Conservation (phyloP, 768 basidiomycete species). For the Trametes punicea region DNA sequence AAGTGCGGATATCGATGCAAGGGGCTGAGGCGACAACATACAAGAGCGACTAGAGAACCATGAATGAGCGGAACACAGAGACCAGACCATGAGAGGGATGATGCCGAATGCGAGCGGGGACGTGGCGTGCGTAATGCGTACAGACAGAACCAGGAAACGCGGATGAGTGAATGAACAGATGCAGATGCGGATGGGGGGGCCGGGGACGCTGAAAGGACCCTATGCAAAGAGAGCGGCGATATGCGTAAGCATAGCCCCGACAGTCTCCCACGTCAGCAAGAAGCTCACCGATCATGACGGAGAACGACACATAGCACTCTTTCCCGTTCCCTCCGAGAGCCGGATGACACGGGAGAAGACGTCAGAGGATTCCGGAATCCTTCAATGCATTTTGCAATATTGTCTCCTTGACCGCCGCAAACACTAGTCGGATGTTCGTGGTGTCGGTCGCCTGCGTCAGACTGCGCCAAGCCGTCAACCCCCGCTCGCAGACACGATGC, state of each 20-base stretch:
- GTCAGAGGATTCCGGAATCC: conserved; percentile 72
- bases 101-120: not conserved
- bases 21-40: conserved; percentile 13
- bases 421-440: conserved; percentile 75
- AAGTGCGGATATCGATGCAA: not conserved
- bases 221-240: not conserved
- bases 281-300: conserved; percentile 7
- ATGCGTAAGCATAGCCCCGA: not conserved
- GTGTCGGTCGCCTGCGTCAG: conserved; percentile 90
- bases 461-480: conserved; percentile 35
- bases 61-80: conserved; percentile 6
- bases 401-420: conserved; percentile 91
- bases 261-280: not conserved
- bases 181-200: not conserved
- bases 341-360: not conserved
- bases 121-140: not conserved
- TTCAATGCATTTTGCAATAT: conserved; percentile 85
- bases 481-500: too few species aligned
- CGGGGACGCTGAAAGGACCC: not conserved
- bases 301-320: not conserved
- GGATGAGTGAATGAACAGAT: conserved; percentile 1
- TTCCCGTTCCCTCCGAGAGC: not conserved
- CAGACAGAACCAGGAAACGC: conserved; percentile 5
- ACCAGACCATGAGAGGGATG: not conserved
- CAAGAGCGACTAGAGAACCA: conserved; percentile 16